Conservation (phyloP, 2,329 filamentous ascomycete genomes). For the Hypoxylon sp. region DNA sequence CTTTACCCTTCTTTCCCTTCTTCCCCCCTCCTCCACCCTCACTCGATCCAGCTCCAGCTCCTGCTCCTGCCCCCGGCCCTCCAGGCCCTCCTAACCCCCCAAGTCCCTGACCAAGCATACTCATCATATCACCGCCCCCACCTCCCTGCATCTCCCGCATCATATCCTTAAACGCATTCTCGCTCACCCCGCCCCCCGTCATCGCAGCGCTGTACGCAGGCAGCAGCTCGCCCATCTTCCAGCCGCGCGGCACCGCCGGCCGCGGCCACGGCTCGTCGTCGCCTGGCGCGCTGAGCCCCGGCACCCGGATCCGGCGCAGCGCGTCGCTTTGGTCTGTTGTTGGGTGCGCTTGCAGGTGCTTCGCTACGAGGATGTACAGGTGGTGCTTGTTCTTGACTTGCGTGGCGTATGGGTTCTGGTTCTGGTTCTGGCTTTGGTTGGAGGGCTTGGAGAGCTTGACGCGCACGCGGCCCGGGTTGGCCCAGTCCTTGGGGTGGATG, state of each 20-base stretch:
- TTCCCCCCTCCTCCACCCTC: slow-evolving; percentile 56
- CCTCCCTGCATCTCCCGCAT: slow-evolving; percentile 87
- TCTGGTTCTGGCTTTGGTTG: not conserved
- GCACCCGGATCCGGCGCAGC: slow-evolving; percentile 77
- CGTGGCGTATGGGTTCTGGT: slow-evolving; percentile 36
- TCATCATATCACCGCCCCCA: slow-evolving; percentile 59
- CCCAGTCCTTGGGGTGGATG: slow-evolving; percentile 96
- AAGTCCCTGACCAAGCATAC: slow-evolving; percentile 48
- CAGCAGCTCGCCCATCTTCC: slow-evolving; percentile 88
- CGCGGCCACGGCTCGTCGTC: slow-evolving; percentile 77
- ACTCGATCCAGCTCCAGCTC: slow-evolving; percentile 39
- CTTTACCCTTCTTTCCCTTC: slow-evolving; percentile 65
- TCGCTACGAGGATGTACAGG: slow-evolving; percentile 84
- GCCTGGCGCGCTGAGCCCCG: slow-evolving; percentile 76
- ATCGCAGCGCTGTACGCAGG: slow-evolving; percentile 91
- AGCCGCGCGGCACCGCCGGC: slow-evolving; percentile 84
- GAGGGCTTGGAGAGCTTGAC: slow-evolving; percentile 74
- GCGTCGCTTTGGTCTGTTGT: slow-evolving; percentile 78
- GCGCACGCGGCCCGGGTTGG: slow-evolving; percentile 91
- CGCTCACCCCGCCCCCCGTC: slow-evolving; percentile 91
- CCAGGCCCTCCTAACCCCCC: slow-evolving; percentile 38
- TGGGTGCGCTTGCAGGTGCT: slow-evolving; percentile 83
- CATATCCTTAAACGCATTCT: slow-evolving; percentile 96
- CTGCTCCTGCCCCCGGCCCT: slow-evolving; percentile 46
- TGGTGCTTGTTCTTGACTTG: slow-evolving; percentile 85